Base-by-base conservation (phyloP, 108 stramenopile species). In the Nitzschia sp. region DNA sequence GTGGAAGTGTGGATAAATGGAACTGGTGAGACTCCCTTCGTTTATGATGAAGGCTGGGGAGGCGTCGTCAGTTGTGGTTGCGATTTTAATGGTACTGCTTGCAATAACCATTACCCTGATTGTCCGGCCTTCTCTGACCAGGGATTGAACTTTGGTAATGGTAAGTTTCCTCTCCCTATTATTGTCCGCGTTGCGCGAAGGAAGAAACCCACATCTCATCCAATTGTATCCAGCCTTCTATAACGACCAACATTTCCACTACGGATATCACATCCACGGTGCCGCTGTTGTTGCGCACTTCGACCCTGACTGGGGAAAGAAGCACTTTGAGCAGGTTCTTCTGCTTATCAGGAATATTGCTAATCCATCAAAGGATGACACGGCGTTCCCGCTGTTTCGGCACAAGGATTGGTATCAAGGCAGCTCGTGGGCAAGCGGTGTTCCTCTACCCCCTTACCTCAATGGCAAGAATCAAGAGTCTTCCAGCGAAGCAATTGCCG, bases 401-500 rank as follows among this genome's bases (percentile, higher is more conserved):
- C 94, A 96, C 68, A 93, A 90, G 70, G 92, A 93, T 70, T 90
- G 89, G 86, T 92, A 84, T 54, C 75, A 95, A 51, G 96, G 96
- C 6, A 82, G 75, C 36, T 89, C 86, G 23, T 98, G 97, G 98
- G 97, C 97, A 8, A 83, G 85, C 45, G 97, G 97, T 47, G 85
- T 95, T 51, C 85, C 89, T 8, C 62, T 70, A 32, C 77, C 91
- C 21, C 82, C 88, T 2, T 95, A 88, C 61, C 82, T 86, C 36
- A 95, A 97, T 78, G 98, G 98, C 9, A 81, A 94, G 24, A 97
- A 98, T 58, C 96, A 98, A 78, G 98, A 97, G 68, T 95, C 94
- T 21, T 85, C 83, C 24, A 89, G 89, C 24, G 98, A 98, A 61
- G 95, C 98, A 19, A 94, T 98, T 71, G 93, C 95, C 24, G 90